These are phyloP conservation scores for Fusarium torulosum DNA, from an alignment of 2,329 filamentous ascomycete species.

Conservation along the genomic window DNA sequence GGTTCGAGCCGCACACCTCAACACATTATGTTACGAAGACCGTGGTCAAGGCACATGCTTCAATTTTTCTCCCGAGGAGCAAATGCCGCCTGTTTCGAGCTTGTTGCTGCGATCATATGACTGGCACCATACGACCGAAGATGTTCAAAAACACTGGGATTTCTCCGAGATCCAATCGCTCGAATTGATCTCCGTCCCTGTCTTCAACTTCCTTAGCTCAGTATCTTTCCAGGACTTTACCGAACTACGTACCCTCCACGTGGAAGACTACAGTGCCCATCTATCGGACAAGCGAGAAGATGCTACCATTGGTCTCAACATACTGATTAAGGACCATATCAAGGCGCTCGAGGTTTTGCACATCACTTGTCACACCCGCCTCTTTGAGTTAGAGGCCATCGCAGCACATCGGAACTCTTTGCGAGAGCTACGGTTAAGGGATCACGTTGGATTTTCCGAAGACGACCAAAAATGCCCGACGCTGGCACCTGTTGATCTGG, in stretches of 20 bases:
- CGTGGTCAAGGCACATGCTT: conserved; percentile 61
- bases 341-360: conserved; percentile 54
- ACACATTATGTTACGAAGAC: conserved; percentile 59
- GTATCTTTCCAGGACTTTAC: conserved; percentile 55
- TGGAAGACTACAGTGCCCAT: conserved; percentile 62
- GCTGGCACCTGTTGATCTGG: conserved; percentile 52
- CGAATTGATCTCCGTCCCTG: conserved; percentile 58
- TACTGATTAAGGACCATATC: conserved; percentile 56
- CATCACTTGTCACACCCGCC: conserved; percentile 57
- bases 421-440: conserved; percentile 56
- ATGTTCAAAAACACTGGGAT: conserved; percentile 60
- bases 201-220: conserved; percentile 60
- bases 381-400: conserved; percentile 58
- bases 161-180: conserved; percentile 59
- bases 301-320: conserved; percentile 56
- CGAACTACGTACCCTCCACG: conserved; percentile 54
- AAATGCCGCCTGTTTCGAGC: conserved; percentile 58
- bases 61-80: conserved; percentile 55
- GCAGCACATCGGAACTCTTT: conserved; percentile 56
- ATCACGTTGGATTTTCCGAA: conserved; percentile 61
- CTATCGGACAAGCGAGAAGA: conserved; percentile 54
- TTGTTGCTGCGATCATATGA: conserved; percentile 62
- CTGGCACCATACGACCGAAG: conserved; percentile 59
- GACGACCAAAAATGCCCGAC: conserved; percentile 59
- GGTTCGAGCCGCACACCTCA: conserved; percentile 52